A percentile compares a stretch with the other conserved stretches of the same genome.
Evolutionary conservation across 2,329 filamentous ascomycete species (phyloP).

Genomic region (Aureobasidium uvarum): DNA sequence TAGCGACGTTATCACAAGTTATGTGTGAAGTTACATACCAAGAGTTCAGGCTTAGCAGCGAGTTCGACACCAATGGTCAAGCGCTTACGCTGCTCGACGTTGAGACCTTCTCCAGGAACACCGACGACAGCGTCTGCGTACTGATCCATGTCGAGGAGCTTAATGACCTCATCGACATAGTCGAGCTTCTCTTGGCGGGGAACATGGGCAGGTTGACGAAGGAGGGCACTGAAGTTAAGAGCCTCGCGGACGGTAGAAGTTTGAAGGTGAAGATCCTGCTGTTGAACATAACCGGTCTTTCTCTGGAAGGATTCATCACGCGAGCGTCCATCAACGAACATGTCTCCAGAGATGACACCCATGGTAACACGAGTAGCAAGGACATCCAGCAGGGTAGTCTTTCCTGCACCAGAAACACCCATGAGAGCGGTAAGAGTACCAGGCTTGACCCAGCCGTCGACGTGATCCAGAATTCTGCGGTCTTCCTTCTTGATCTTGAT

Average conservation of each 20-base stretch:
- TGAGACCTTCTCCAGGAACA: constrained; percentile 82
- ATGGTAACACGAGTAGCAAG: constrained; percentile 82
- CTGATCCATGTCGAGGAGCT: constrained; percentile 82
- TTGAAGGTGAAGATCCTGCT: constrained; percentile 83
- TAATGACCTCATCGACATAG: constrained; percentile 89
- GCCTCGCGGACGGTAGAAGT: constrained; percentile 88
- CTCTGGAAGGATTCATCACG: constrained; percentile 83
- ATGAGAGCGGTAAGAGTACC: constrained; percentile 51
- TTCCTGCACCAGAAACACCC: constrained; percentile 61
- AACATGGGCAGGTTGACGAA: constrained; percentile 77
- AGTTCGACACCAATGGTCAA: constrained; percentile 96
- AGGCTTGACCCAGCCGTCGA: constrained; percentile 56
- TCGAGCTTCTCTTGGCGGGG: constrained; percentile 73
- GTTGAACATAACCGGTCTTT: constrained; percentile 88
- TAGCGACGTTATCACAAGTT: too few relatives aligned
- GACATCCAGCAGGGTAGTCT: constrained; percentile 69
- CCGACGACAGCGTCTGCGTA: constrained; percentile 90
- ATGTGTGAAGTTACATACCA: neutral
- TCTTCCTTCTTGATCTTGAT: constrained; percentile 53
- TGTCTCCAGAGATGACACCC: constrained; percentile 83
- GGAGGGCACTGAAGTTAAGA: constrained; percentile 77
- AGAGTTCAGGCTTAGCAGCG: constrained; percentile 82
- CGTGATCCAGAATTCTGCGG: constrained; percentile 54
- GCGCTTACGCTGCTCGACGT: constrained; percentile 66
- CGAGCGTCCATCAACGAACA: constrained; percentile 74